A percentile compares a stretch with the other conserved stretches of the same genome.
phyloP scores from a whole-genome alignment of 345 rosid species.

The Eutrema heterophyllum region DNA sequence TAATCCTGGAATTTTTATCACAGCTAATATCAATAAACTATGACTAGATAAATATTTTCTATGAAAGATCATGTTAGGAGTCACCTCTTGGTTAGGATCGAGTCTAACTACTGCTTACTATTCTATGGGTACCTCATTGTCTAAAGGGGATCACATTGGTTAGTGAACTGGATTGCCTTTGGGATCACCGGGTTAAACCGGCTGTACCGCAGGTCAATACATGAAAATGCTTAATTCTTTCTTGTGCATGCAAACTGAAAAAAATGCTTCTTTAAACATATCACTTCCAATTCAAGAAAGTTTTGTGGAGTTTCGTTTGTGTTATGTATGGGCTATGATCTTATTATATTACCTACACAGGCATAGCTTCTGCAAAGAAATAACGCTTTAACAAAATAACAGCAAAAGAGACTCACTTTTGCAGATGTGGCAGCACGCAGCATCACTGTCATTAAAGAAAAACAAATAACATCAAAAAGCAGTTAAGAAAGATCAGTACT shows the following conservation, averaged over 20 bases:
- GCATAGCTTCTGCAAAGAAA: not conserved
- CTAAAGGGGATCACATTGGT: constrained; percentile 7
- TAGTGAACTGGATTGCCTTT: not conserved
- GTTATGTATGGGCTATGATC: constrained; percentile 1
- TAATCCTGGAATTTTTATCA: constrained; percentile 49
- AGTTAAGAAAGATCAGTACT: constrained; percentile 10
- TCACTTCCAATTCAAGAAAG: not conserved
- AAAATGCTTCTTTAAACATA: not conserved
- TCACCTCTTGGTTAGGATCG: not conserved
- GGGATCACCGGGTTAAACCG: not conserved
- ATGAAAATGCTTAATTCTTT: not conserved
- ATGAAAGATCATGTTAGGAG: not conserved
- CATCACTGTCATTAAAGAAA: constrained; percentile 62
- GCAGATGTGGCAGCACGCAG: constrained; percentile 78
- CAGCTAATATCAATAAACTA: not conserved
- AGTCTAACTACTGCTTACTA: constrained; percentile 6
- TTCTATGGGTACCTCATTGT: not conserved
- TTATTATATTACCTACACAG: constrained; percentile 9
- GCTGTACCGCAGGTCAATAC: constrained; percentile 4
- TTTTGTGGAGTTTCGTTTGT: constrained; percentile 3
- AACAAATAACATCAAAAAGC: not conserved
- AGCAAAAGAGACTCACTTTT: constrained; percentile 50
- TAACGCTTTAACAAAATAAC: not conserved
- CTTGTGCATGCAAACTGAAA: not conserved
- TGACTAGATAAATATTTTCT: not conserved